These are phyloP conservation scores for Kluyveromyces aestuarii DNA, from an alignment of 805 yeast species.

Conservation along the genomic window DNA sequence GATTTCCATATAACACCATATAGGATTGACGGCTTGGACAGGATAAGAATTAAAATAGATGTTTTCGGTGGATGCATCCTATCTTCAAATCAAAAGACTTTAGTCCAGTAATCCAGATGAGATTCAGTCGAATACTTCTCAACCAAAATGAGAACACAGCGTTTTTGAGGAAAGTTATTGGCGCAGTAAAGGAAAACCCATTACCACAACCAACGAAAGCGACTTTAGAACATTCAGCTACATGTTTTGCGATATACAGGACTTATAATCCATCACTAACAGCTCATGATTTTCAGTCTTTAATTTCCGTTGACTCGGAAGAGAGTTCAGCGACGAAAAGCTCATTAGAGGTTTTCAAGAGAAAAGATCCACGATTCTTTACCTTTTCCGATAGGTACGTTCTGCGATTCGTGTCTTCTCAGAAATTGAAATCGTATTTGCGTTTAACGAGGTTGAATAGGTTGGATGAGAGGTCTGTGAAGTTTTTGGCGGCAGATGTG, in stretches of 20 bases:
- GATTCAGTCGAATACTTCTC: not conserved
- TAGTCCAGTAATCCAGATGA: not conserved
- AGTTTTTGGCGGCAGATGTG: conserved; percentile 6
- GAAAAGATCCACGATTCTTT: conserved; percentile 23
- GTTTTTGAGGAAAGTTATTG: not conserved
- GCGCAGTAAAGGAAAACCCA: not conserved
- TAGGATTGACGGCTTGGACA: too few relatives aligned
- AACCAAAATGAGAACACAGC: not conserved
- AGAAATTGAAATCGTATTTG: conserved; percentile 9
- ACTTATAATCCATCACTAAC: conserved; percentile 19
- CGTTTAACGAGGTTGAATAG: conserved; percentile 10
- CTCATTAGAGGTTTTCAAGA: conserved; percentile 12
- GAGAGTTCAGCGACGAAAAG: not conserved
- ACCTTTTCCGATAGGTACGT: conserved; percentile 22
- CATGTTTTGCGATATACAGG: conserved; percentile 4
- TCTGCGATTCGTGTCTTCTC: conserved; percentile 14
- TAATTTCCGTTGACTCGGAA: conserved; percentile 9
- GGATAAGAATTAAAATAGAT: too few relatives aligned
- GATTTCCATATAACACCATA: too few relatives aligned
- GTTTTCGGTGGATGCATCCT: too few relatives aligned
- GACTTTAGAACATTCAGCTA: not conserved
- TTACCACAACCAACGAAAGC: not conserved
- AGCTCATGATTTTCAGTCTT: conserved; percentile 12
- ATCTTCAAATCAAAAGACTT: too few relatives aligned
- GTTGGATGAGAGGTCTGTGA: conserved; percentile 14